Evolutionary conservation across 257 asterid genomes (phyloP), one percentile per base, ranked within the genome.

Genomic region (Solanum bulbocastanum): DNA sequence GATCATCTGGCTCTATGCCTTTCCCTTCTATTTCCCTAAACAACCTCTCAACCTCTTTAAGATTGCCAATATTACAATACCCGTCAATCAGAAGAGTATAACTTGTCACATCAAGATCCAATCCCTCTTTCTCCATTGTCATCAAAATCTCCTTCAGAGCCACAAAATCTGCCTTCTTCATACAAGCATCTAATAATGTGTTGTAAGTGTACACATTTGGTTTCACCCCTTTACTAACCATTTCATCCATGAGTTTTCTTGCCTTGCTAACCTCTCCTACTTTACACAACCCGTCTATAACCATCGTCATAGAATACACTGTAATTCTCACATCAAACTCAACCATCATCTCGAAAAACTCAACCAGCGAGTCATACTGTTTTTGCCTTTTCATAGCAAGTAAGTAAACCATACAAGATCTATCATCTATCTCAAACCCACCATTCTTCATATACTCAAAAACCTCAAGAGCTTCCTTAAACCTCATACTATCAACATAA

Each of bases 401-500:
- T 91, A 97, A 90, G 88, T 91, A 94, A 88, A 92, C 97, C 96
- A 94, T 93, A 86, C 99, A 96, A 89, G 99, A 92, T 66, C 96
- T 94, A 69, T 95, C 96, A 75, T 95, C 99, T 46, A 96, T 91
- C 66, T 44, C 92, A 58, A 92, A 86, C 85, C 92, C 96, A 83
- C 87, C 92, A 18, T 39, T 88, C 36, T 79, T 86, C 94, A 90
- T 73, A 60, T 87, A 75, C 69, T 88, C 92, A 74, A 92, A 92
- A 23, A 90, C 91, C 87, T 92, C 94, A 18, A 87, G 16, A 35
- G 87, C 92, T 74, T 90, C 92, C 69, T 78, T 62, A 89, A 90
- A 88, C 88, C 74, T 92, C 85, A 30, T 82, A 72, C 78, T 88
- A 69, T 92, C 92, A 44, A 88, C 92, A 83, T 90, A 89, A 42